Percentiles rank a stretch among this genome's conserved stretches.
phyloP scores from a whole-genome alignment of 805 yeast genomes.

The Ogataea parapolymorpha region DNA sequence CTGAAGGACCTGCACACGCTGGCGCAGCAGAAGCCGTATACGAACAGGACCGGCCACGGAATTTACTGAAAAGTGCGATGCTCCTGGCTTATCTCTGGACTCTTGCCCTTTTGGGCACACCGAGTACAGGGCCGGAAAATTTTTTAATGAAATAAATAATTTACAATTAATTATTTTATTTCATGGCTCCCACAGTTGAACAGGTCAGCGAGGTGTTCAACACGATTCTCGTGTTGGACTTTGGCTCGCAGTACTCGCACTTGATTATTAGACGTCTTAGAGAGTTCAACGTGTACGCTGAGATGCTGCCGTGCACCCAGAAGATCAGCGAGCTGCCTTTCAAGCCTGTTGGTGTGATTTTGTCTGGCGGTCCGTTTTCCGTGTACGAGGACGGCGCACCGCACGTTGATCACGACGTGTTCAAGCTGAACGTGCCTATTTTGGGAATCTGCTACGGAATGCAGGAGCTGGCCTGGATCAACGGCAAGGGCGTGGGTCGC shows the following conservation, averaged over 20 bases:
- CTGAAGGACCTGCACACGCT: slow-evolving; percentile 54
- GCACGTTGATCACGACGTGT: slow-evolving; percentile 93
- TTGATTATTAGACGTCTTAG: slow-evolving; percentile 94
- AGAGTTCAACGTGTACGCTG: slow-evolving; percentile 97
- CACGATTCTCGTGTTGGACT: slow-evolving; percentile 95
- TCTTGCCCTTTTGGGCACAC: slow-evolving; percentile 10
- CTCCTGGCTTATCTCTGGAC: slow-evolving; percentile 1
- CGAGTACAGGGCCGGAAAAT: slow-evolving; percentile 11
- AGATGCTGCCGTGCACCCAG: slow-evolving; percentile 99
- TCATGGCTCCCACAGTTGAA: slow-evolving; percentile 20
- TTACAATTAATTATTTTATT: neutral
- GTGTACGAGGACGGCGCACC: slow-evolving; percentile 95
- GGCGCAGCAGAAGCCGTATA: slow-evolving; percentile 51
- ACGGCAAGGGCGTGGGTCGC: slow-evolving; percentile 89
- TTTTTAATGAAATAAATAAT: slow-evolving; percentile 7
- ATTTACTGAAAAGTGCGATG: slow-evolving; percentile 1
- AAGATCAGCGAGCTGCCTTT: slow-evolving; percentile 87
- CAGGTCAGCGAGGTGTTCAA: slow-evolving; percentile 88
- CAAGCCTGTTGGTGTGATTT: slow-evolving; percentile 94
- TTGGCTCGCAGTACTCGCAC: slow-evolving; percentile 98
- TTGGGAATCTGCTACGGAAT: slow-evolving; percentile 98
- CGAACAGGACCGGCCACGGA: neutral
- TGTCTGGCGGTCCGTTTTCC: slow-evolving; percentile 97
- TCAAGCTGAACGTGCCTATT: slow-evolving; percentile 88
- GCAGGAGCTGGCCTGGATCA: slow-evolving; percentile 98